phyloP scores from a whole-genome alignment of 2,329 filamentous ascomycete genomes.

The Fusarium papillatum region DNA sequence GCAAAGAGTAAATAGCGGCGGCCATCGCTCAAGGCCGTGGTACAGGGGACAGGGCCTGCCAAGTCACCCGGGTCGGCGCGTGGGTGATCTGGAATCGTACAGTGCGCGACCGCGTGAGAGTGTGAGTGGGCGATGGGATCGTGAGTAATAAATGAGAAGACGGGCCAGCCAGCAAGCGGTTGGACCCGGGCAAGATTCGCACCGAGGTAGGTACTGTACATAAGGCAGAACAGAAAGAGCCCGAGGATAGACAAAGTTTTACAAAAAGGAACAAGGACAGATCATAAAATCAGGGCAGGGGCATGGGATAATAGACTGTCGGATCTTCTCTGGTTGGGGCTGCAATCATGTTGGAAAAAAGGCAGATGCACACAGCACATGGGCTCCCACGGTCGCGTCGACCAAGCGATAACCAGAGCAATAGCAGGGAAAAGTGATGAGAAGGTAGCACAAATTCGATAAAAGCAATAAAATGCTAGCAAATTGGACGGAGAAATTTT shows the following conservation, averaged over 20 bases:
- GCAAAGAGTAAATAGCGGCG: constrained; percentile 12
- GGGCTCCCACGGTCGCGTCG: constrained; percentile 10
- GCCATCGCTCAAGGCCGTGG: constrained; percentile 26
- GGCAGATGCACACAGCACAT: constrained; percentile 17
- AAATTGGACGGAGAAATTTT: constrained; percentile 29
- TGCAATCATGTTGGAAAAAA: constrained; percentile 22
- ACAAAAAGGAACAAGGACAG: neutral
- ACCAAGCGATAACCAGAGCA: neutral
- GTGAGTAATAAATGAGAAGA: constrained; percentile 38
- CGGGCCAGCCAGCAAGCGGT: constrained; percentile 5
- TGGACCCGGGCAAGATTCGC: constrained; percentile 11
- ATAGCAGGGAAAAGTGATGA: neutral
- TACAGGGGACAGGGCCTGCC: constrained; percentile 41
- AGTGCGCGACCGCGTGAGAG: constrained; percentile 32
- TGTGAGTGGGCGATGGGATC: constrained; percentile 36
- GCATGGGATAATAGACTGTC: neutral
- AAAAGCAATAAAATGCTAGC: constrained; percentile 17
- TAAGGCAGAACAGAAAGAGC: neutral
- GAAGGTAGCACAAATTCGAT: constrained; percentile 2
- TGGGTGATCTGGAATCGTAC: constrained; percentile 42
- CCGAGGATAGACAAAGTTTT: neutral
- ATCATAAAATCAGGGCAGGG: neutral
- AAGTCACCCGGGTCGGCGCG: constrained; percentile 41
- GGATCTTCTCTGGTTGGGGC: constrained; percentile 14
- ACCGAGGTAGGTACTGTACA: neutral